phyloP scores from a whole-genome alignment of 192 early-diverging fungal genomes.

The Radiomyces spectabilis region DNA sequence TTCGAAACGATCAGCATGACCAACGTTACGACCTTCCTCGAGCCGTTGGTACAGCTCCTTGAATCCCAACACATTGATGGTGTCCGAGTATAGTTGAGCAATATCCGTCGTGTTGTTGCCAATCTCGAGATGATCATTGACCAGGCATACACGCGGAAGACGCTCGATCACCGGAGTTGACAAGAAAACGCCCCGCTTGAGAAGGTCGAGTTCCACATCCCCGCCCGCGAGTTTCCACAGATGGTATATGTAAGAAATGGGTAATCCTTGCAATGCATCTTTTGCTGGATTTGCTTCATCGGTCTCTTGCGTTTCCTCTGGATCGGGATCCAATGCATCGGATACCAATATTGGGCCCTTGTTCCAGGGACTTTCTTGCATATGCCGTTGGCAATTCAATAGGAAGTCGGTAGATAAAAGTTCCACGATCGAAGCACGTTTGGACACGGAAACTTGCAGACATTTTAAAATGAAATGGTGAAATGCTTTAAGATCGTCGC shows the following conservation, averaged over 20 bases:
- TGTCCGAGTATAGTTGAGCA: constrained; percentile 46
- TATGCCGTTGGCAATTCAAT: no score
- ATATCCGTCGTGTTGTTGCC: constrained; percentile 23
- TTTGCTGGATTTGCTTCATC: no score
- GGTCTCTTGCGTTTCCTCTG: no score
- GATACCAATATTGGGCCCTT: constrained; percentile 37
- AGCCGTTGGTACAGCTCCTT: constrained; percentile 42
- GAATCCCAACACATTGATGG: constrained; percentile 32
- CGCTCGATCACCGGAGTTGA: constrained; percentile 47
- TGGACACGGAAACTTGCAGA: constrained; percentile 15
- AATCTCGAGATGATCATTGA: constrained; percentile 32
- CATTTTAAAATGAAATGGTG: constrained; percentile 15
- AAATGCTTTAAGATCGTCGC: constrained; percentile 8
- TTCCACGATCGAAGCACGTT: no score
- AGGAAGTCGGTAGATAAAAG: no score
- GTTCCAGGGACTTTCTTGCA: no score
- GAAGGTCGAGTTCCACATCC: constrained; percentile 49
- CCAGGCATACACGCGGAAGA: constrained; percentile 37
- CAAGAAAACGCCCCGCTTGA: constrained; percentile 34
- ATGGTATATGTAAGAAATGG: constrained; percentile 47
- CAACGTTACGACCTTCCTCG: constrained; percentile 4
- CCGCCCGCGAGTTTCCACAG: constrained; percentile 62
- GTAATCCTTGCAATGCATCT: constrained; percentile 29
- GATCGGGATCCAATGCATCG: constrained; percentile 25
- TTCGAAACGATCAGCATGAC: constrained; percentile 31